Conservation (phyloP, 805 yeast genomes). For the Zygoascus biomembranicola region DNA sequence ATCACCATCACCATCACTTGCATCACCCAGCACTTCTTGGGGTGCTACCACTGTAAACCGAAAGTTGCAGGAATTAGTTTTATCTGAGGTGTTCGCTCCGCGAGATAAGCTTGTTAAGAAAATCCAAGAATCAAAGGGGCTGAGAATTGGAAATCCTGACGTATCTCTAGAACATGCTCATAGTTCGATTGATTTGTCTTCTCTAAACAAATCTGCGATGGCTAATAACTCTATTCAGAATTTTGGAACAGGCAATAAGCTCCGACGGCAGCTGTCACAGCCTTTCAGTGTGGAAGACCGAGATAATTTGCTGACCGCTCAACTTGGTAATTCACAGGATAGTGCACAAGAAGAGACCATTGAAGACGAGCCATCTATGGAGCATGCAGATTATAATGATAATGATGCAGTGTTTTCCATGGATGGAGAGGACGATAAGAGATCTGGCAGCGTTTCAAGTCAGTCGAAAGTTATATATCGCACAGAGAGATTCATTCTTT, state of each 20-base stretch:
- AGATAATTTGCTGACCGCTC: neutral
- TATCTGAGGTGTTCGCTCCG: slow-evolving; percentile 66
- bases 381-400: neutral
- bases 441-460: neutral
- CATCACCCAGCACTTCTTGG: slow-evolving; percentile 21
- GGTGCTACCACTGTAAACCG: slow-evolving; percentile 66
- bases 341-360: neutral
- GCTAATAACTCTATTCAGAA: neutral
- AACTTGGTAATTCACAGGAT: neutral
- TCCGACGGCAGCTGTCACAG: neutral
- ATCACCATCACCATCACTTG: slow-evolving; percentile 19
- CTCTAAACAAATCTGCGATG: neutral
- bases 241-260: neutral
- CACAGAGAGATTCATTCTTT: slow-evolving; percentile 71
- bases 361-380: neutral
- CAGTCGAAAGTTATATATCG: slow-evolving; percentile 33
- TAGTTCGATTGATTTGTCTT: neutral
- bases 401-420: slow-evolving; percentile 14
- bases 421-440: slow-evolving; percentile 9
- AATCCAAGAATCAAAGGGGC: neutral
- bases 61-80: slow-evolving; percentile 60
- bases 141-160: neutral
- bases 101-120: slow-evolving; percentile 9
- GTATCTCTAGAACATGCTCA: neutral
- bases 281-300: neutral